Evolutionary conservation across 192 early-diverging fungal genomes (phyloP), one percentile per base, ranked within the genome.

Genomic region (Thoreauomyces humboldtii): DNA sequence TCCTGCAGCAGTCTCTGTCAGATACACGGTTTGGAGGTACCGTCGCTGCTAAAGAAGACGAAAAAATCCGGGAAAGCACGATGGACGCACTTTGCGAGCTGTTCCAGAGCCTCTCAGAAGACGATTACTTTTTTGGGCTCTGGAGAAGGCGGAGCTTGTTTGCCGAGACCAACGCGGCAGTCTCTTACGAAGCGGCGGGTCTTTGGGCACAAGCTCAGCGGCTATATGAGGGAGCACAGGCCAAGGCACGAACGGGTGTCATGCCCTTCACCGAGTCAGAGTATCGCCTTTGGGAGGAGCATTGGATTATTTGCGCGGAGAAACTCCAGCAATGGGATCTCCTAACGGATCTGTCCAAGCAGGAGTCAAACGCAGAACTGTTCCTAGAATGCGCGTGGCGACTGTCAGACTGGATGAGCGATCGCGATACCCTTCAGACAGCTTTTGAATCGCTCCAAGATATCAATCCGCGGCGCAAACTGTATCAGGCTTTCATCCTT

Each of bases 261-360:
- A 69, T 94, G 32, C 90, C 91, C 14, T 98, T 94, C 63, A 87
- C 88, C 27, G 98, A 99, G 73, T 86, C 92, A 1, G 98, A 99
- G 59, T 99, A 98, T 72, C 81, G 83, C 27, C 73, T 99, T 21
- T 99, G 98, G 98, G 98, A 99, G 79, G 86, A 94, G 55, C 92
- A 93, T 55, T 99, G 98, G 98, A 84, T 97, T 24, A 74, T 75
- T 29, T 93, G 91, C 43, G 89, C 95, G 0, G 81, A 96, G 62
- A 88, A 89, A 36, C 73, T 99, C 22, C 96, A 99, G 73, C 92
- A 91, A 70, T 99, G 98, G 98, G 98, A 99, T 59, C 88, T 97
- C 61, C 77, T 99, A 45, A 78, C 83, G 5, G 98, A 98, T 55
- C 85, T 98, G 33, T 87, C 92, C 12, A 91, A 93, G 67, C 89